Evolutionary conservation across 2,329 filamentous ascomycete species (phyloP).

Genomic region (Aspergillus sp.): DNA sequence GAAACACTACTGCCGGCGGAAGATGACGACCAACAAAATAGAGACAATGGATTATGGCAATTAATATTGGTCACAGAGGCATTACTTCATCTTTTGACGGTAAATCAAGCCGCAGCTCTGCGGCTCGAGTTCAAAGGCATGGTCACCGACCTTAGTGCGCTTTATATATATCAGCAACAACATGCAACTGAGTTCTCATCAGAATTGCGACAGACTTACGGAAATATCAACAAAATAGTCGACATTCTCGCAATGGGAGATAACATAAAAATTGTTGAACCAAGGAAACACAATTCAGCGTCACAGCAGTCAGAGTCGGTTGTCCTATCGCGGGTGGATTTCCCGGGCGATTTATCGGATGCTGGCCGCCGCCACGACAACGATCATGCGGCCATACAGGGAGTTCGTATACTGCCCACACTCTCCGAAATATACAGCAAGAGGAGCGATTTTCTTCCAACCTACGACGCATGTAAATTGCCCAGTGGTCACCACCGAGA

Average conservation of each 20-base stretch:
- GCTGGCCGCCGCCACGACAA: conserved; percentile 10
- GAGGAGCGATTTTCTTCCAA: conserved; percentile 9
- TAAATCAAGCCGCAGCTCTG: conserved; percentile 8
- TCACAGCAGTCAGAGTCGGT: background rate
- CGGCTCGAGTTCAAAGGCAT: conserved; percentile 3
- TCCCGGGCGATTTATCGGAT: conserved; percentile 9
- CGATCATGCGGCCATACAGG: conserved; percentile 4
- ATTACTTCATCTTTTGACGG: conserved; percentile 2
- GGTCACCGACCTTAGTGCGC: background rate
- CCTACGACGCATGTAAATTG: background rate
- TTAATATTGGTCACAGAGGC: conserved; percentile 5
- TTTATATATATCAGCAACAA: too few species aligned
- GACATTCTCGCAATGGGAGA: too few species aligned
- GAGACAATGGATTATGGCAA: background rate
- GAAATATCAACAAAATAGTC: too few species aligned
- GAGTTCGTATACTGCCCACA: conserved; percentile 9
- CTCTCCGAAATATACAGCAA: conserved; percentile 3
- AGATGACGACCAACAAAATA: background rate
- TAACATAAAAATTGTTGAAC: background rate
- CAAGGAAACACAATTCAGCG: background rate
- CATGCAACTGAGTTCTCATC: too few species aligned
- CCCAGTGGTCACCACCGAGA: background rate
- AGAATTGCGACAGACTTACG: too few species aligned
- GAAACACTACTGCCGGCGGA: too few species aligned
- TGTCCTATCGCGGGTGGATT: background rate